Evolutionary conservation across 108 stramenopile species (phyloP).

Genomic region (Ochromonas danica): DNA sequence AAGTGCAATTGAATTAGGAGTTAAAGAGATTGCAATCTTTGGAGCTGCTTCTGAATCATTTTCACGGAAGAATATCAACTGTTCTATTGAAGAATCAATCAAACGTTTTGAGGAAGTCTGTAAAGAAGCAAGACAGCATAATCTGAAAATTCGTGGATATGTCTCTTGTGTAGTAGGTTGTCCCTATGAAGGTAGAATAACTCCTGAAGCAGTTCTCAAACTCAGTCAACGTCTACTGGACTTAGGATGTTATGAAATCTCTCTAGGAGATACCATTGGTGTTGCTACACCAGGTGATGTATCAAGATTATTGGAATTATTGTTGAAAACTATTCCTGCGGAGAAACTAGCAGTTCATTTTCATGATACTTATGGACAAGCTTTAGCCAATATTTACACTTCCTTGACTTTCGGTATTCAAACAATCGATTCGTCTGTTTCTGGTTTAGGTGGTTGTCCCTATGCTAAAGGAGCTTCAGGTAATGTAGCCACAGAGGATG

Average conservation of each 20-base stretch:
- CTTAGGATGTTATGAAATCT: conserved; percentile 79
- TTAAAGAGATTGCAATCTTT: conserved; percentile 77
- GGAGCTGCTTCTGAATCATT: conserved; percentile 78
- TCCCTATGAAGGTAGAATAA: conserved; percentile 72
- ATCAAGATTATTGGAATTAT: conserved; percentile 53
- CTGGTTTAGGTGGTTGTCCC: conserved; percentile 80
- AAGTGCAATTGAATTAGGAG: conserved; percentile 50
- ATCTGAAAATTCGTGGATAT: conserved; percentile 73
- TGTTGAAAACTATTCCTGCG: conserved; percentile 42
- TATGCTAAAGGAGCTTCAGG: conserved; percentile 81
- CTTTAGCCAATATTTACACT: conserved; percentile 72
- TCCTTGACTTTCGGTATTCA: conserved; percentile 66
- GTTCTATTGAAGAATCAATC: conserved; percentile 72
- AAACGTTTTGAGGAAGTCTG: conserved; percentile 66
- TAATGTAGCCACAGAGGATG: conserved; percentile 88
- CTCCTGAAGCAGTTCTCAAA: conserved; percentile 62
- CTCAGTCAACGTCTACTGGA: conserved; percentile 64
- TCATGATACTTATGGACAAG: conserved; percentile 85
- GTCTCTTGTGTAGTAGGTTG: conserved; percentile 80
- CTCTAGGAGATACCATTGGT: conserved; percentile 82
- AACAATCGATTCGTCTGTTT: conserved; percentile 74
- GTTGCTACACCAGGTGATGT: conserved; percentile 66
- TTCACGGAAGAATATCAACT: conserved; percentile 75
- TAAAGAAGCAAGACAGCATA: conserved; percentile 46
- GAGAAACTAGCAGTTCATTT: conserved; percentile 73